phyloP scores from a whole-genome alignment of 2,329 filamentous ascomycete species.

The Xylariomycetidae sp. region DNA sequence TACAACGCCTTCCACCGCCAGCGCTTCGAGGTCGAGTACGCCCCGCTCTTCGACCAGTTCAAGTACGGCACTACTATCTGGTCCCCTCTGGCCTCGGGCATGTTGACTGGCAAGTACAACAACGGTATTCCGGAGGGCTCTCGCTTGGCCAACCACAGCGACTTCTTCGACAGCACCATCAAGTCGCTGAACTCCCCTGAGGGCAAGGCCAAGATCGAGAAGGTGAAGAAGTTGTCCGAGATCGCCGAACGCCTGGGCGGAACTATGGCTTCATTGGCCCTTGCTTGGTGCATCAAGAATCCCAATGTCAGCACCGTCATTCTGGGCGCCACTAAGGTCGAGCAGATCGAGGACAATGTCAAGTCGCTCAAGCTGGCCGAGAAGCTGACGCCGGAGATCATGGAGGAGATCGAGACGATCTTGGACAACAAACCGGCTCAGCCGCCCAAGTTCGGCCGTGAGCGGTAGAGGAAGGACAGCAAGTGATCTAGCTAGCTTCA shows the following conservation, averaged over 20 bases:
- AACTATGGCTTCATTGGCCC: slow-evolving; percentile 48
- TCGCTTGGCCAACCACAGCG: slow-evolving; percentile 38
- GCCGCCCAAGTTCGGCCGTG: neutral
- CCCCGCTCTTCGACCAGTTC: slow-evolving; percentile 50
- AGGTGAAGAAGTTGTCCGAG: slow-evolving; percentile 52
- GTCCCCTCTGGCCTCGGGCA: slow-evolving; percentile 53
- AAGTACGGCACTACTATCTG: slow-evolving; percentile 59
- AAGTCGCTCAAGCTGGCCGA: slow-evolving; percentile 45
- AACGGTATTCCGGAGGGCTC: slow-evolving; percentile 41
- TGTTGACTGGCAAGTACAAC: slow-evolving; percentile 64
- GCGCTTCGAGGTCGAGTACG: slow-evolving; percentile 59
- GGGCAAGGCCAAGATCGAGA: slow-evolving; percentile 46
- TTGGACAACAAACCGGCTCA: slow-evolving; percentile 52
- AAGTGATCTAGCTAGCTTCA: no score
- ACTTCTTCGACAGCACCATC: slow-evolving; percentile 42
- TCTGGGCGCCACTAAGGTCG: slow-evolving; percentile 50
- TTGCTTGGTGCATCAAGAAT: slow-evolving; percentile 59
- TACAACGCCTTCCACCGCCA: slow-evolving; percentile 59
- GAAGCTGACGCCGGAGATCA: slow-evolving; percentile 52
- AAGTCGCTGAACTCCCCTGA: neutral
- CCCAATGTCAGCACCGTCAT: slow-evolving; percentile 56
- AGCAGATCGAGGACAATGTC: slow-evolving; percentile 56
- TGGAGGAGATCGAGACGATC: slow-evolving; percentile 54
- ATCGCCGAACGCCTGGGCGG: slow-evolving; percentile 60
- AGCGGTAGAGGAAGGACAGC: no score